A percentile compares a stretch with the other conserved stretches of the same genome.
phyloP scores from a whole-genome alignment of 2,329 filamentous ascomycete genomes.

The Ceratocystis alfenasii region DNA sequence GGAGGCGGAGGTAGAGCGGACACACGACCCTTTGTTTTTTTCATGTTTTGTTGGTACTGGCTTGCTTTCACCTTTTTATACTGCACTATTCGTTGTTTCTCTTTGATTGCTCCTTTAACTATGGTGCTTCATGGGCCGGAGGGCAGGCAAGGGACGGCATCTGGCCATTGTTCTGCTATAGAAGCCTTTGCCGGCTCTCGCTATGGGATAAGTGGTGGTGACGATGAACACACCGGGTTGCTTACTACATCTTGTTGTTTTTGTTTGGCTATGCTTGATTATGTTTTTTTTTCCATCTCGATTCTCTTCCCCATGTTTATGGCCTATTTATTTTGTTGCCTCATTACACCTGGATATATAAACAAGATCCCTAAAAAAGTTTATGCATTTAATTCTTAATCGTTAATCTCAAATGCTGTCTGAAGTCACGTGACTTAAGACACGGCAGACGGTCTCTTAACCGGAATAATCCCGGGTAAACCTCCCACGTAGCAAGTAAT shows the following conservation, averaged over 20 bases:
- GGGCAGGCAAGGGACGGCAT: too few species aligned
- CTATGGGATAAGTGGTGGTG: too few species aligned
- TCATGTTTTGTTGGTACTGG: neutral
- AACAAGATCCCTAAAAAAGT: neutral
- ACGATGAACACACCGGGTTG: too few species aligned
- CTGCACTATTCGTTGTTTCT: neutral
- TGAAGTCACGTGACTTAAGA: neutral
- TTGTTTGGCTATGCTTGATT: neutral
- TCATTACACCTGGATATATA: conserved; percentile 8
- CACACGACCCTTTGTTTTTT: neutral
- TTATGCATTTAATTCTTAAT: neutral
- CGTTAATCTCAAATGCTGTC: neutral
- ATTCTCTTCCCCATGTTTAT: neutral
- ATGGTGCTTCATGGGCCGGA: neutral
- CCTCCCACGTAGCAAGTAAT: too few species aligned
- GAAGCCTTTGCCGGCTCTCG: too few species aligned
- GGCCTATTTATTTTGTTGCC: conserved; percentile 3
- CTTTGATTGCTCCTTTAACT: neutral
- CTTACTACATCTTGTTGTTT: too few species aligned
- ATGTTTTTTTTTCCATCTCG: neutral
- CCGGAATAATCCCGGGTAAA: too few species aligned
- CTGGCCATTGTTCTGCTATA: too few species aligned
- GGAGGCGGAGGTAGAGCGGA: neutral
- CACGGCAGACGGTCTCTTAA: neutral
- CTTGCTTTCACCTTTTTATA: neutral